Percentiles rank a stretch among this genome's conserved stretches.
Conservation (phyloP, 441 rosid species). For the Gossypium davidsonii region DNA sequence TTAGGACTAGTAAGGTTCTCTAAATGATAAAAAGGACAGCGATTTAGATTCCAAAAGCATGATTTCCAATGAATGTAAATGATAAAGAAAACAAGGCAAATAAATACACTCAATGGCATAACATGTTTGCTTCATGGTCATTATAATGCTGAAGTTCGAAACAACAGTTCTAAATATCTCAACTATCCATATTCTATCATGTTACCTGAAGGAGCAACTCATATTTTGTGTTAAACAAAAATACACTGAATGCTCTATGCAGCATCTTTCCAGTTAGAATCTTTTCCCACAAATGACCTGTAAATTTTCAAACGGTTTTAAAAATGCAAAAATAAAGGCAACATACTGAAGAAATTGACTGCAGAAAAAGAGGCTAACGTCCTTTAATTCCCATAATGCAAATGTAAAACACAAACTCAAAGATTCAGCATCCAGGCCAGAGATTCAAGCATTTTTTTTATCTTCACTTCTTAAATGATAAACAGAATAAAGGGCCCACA, state of each 20-base stretch:
- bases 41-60: too few species aligned
- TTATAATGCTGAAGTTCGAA: not conserved
- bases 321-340: conserved; percentile 2
- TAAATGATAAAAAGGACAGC: too few species aligned
- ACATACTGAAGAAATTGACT: not conserved
- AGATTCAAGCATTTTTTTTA: not conserved
- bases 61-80: not conserved
- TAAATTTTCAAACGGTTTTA: conserved; percentile 9
- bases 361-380: not conserved
- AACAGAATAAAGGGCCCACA: not conserved
- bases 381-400: not conserved
- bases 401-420: not conserved
- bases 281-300: conserved; percentile 98
- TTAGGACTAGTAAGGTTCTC: too few species aligned
- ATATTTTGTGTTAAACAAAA: conserved; percentile 78
- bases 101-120: not conserved
- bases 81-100: not conserved
- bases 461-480: not conserved
- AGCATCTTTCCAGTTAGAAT: conserved; percentile 69
- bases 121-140: not conserved
- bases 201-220: conserved; percentile 93
- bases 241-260: conserved; percentile 97
- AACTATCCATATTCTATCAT: not conserved
- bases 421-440: not conserved
- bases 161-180: not conserved